A percentile compares a stretch with the other conserved stretches of the same genome.
These are phyloP conservation scores for Boletus pseudopeckii DNA, from an alignment of 768 basidiomycete genomes.

Conservation along the genomic window DNA sequence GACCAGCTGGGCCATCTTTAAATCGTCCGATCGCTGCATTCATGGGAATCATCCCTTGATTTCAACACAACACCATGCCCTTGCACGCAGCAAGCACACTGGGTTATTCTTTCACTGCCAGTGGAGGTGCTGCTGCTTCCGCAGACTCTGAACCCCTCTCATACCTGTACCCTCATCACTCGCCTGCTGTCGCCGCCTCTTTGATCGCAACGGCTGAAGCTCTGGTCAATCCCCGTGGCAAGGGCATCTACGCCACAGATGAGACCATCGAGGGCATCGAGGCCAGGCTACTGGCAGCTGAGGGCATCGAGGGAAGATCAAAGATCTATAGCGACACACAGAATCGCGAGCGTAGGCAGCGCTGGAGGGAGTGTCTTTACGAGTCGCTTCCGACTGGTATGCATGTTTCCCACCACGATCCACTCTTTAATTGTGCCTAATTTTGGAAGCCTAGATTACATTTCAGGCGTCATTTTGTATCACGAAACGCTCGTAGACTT, in stretches of 20 bases:
- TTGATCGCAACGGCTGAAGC: conserved; percentile 43
- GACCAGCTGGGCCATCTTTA: background rate
- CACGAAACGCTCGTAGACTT: conserved; percentile 48
- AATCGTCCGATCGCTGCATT: background rate
- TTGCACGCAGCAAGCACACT: conserved; percentile 22
- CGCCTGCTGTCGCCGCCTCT: conserved; percentile 38
- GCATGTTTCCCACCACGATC: background rate
- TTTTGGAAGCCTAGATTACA: conserved; percentile 35
- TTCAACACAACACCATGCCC: conserved; percentile 14
- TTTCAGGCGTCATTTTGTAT: conserved; percentile 53
- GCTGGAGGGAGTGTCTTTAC: conserved; percentile 46
- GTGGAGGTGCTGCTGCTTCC: conserved; percentile 1
- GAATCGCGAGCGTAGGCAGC: conserved; percentile 37
- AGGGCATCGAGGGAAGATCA: conserved; percentile 20
- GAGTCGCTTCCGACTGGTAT: conserved; percentile 40
- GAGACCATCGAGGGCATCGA: conserved; percentile 45
- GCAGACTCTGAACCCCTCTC: conserved; percentile 16
- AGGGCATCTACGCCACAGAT: conserved; percentile 54
- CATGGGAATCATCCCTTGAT: conserved; percentile 5
- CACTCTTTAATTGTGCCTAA: background rate
- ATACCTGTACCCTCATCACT: conserved; percentile 40
- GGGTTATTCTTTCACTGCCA: conserved; percentile 33
- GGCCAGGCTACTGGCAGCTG: conserved; percentile 36
- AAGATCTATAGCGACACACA: conserved; percentile 34
- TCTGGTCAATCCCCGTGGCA: conserved; percentile 46